phyloP scores from a whole-genome alignment of 2,329 filamentous ascomycete genomes.

The Biscogniauxia sp. region DNA sequence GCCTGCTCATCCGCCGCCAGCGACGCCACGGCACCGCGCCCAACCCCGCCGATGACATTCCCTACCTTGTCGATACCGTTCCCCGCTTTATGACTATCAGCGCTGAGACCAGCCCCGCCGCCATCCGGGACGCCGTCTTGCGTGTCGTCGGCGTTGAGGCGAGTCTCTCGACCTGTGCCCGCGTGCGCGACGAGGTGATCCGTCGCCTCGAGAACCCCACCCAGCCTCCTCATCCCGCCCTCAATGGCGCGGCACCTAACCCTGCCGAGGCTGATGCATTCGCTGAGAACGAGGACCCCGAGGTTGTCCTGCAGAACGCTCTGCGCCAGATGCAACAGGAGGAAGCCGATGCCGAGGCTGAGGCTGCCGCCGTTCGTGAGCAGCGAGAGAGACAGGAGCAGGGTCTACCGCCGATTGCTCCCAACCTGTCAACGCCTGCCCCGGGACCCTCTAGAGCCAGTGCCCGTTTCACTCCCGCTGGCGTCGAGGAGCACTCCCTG shows the following conservation, averaged over 20 bases:
- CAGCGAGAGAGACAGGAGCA: conserved; percentile 50
- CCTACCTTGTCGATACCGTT: conserved; percentile 59
- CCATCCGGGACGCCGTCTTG: conserved; percentile 57
- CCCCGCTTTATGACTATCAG: conserved; percentile 58
- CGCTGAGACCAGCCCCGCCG: conserved; percentile 56
- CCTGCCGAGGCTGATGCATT: conserved; percentile 30
- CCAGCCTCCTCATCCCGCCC: conserved; percentile 32
- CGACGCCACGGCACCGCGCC: conserved; percentile 49
- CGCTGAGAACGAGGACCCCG: conserved; percentile 52
- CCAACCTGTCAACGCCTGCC: conserved; percentile 26
- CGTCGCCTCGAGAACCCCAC: conserved; percentile 40
- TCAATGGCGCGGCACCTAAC: conserved; percentile 19
- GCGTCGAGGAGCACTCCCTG: conserved; percentile 40
- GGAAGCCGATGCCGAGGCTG: conserved; percentile 57
- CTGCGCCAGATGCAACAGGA: conserved; percentile 58
- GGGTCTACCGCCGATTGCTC: conserved; percentile 33
- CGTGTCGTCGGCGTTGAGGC: conserved; percentile 55
- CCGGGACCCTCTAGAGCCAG: conserved; percentile 17
- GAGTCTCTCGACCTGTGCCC: conserved; percentile 51
- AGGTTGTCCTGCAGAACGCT: conserved; percentile 58
- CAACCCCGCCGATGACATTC: conserved; percentile 54
- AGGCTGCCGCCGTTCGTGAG: conserved; percentile 52
- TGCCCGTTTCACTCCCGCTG: conserved; percentile 27
- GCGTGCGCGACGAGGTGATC: conserved; percentile 58
- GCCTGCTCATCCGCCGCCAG: conserved; percentile 55